phyloP scores from a whole-genome alignment of 139 green algal species.

The Coccomyxa sp. region DNA sequence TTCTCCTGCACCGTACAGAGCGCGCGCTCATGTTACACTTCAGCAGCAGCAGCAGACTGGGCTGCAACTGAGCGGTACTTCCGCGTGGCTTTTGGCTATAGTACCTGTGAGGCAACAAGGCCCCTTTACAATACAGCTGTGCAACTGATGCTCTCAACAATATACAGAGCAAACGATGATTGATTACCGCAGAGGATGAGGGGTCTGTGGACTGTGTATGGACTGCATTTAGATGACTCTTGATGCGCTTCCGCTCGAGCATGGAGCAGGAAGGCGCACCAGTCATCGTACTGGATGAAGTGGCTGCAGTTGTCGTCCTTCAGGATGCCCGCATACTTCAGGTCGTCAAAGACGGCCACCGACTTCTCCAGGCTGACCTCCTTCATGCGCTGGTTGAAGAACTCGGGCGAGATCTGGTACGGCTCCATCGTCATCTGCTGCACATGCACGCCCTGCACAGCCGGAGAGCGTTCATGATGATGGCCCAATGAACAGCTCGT shows the following conservation, averaged over 20 bases:
- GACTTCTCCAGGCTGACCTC: neutral
- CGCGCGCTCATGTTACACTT: neutral
- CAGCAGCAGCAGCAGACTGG: neutral
- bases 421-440: constrained; percentile 1
- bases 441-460: constrained; percentile 1
- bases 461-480: too few species aligned
- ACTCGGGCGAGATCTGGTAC: neutral
- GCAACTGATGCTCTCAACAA: too few species aligned
- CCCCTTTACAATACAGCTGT: too few species aligned
- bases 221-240: too few species aligned
- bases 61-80: neutral
- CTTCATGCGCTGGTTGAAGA: neutral
- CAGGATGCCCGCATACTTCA: neutral
- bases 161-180: too few species aligned
- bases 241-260: neutral
- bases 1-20: neutral
- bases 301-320: neutral
- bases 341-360: neutral
- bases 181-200: too few species aligned
- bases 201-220: too few species aligned
- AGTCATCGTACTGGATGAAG: neutral
- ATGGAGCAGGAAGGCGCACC: neutral
- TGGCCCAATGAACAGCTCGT: neutral
- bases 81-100: too few species aligned
- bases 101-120: too few species aligned